phyloP scores from a whole-genome alignment of 1,139 yeast species.

The Suhomyces wounanorum region DNA sequence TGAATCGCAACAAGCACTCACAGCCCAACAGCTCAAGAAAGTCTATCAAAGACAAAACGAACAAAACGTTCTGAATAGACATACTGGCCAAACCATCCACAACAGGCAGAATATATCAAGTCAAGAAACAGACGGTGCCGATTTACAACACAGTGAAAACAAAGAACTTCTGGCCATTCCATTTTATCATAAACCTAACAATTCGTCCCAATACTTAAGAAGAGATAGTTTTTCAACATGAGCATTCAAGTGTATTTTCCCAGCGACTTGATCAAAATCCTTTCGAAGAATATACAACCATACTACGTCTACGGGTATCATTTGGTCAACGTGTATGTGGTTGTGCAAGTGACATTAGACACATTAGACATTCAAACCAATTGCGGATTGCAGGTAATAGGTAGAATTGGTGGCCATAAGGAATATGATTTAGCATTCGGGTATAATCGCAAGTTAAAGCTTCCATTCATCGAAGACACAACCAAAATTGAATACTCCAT shows the following conservation, averaged over 20 bases:
- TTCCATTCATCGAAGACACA: slow-evolving; percentile 7
- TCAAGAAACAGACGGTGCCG: slow-evolving; percentile 2
- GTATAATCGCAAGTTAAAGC: slow-evolving; percentile 1
- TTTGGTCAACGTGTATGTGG: slow-evolving; percentile 26
- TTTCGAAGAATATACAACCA: slow-evolving; percentile 6
- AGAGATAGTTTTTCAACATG: slow-evolving; percentile 41
- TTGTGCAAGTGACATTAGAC: slow-evolving; percentile 22
- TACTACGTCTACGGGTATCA: slow-evolving; percentile 32
- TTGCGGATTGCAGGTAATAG: slow-evolving; percentile 23
- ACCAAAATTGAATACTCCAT: slow-evolving; percentile 31
- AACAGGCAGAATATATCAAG: background rate
- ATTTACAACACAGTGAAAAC: slow-evolving; percentile 7
- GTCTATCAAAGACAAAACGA: background rate
- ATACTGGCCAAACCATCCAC: too few relatives aligned
- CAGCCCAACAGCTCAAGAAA: slow-evolving; percentile 5
- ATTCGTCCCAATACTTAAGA: slow-evolving; percentile 45
- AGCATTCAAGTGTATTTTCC: slow-evolving; percentile 40
- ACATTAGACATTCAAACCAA: slow-evolving; percentile 15
- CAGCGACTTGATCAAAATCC: slow-evolving; percentile 26
- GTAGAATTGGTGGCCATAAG: slow-evolving; percentile 19
- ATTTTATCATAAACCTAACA: slow-evolving; percentile 41
- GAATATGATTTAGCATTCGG: background rate
- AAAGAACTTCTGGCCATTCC: slow-evolving; percentile 5
- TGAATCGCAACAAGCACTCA: slow-evolving; percentile 6
- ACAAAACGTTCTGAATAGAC: background rate